Base-by-base conservation (phyloP, 331 rosid species). In the Cydonia oblonga region DNA sequence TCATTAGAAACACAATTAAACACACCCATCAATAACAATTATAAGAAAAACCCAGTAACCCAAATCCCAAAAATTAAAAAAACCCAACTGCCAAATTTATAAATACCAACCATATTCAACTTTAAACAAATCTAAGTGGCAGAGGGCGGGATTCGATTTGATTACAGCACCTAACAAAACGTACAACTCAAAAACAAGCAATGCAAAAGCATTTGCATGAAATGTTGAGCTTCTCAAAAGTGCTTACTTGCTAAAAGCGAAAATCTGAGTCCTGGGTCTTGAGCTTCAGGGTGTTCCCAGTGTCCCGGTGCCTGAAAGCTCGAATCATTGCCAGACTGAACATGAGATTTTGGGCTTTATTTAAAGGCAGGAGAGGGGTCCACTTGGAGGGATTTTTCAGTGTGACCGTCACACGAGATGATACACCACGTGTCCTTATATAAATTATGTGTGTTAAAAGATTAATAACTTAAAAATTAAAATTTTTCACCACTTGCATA, bases 301-400 rank as follows among this genome's bases (percentile, higher is more conserved):
- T 18, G 15, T 53, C 7, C 6, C 12, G 15, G 20, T 12, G 38
- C 2, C 64, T 54, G 30, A 66, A 40, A 22, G n/a, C 32, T 19
- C 53, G 24, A 75, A 25, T 71, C 53, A 22, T 24, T 72, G 73
- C 28, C 56, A 28, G 32, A 33, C 16, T 19, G 18, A 49, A 19
- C 20, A 14, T 0, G 22, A 24, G 68, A 26, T 30, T 70, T 53
- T 3, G 46, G 64, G 67, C 59, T 6, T 19, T 24, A 75, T 78
- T 81, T 84, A 81, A 78, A 75, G 74, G 26, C 71, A 6, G 14
- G 42, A 2, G 61, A 22, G 15, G 16, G 28, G 26, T 20, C 25
- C 28, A 25, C 28, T 25, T 3, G 28, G 3, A 25, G n/a, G n/a
- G n/a, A n/a, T n/a, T n/a, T n/a, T 25, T 25, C 28, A 3, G 28